Evolutionary conservation across 2,329 filamentous ascomycete species (phyloP), one percentile per base, ranked within the genome.

Genomic region (Aspergillus ustus): DNA sequence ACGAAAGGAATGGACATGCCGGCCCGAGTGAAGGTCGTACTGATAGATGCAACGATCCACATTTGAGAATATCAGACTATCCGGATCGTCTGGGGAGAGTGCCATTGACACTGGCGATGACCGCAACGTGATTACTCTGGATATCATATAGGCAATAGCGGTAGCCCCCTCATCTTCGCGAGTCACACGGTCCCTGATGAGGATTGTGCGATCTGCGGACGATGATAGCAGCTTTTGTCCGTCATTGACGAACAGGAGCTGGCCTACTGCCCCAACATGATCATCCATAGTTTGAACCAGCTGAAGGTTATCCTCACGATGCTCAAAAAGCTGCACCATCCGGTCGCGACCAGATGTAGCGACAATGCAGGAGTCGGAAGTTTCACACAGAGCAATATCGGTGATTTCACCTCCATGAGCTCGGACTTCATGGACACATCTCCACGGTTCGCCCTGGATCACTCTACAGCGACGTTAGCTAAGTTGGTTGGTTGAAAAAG

Each of bases 201-300:
- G 90, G 53, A 97, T 81, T 0, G 92, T 96, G 46, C 95, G 88
- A 76, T 99, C 95, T 53, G 92, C 84, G 1, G 94, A 97, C 70
- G 90, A 93, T 1, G 95, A 97, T 20, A 98, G 83, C 49, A 98
- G 80, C 64, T 84, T 89, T 45, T 83, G 81, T 4, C 88, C 88
- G 73, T 92, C 86, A 46, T 89, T 85, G 2, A 90, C 86, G 61
- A 96, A 92, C 8, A 93, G 83, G 29, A 97, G 79, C 29, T 89
- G 88, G 58, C 85, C 89, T 19, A 99, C 93, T 65, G 91, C 91
- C 22, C 93, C 92, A 31, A 93, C 88, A 76, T 98, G 96, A 68
- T 99, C 94, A 59, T 91, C 88, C 72, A 98, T 85, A 0, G 95
- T 99, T 75, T 99, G 95, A 55, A 97, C 86, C 60, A 97, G 85